Percentiles rank a stretch among this genome's conserved stretches.
Evolutionary conservation across 2,329 filamentous ascomycete species (phyloP).

Genomic region (Colletotrichum spaethianum): DNA sequence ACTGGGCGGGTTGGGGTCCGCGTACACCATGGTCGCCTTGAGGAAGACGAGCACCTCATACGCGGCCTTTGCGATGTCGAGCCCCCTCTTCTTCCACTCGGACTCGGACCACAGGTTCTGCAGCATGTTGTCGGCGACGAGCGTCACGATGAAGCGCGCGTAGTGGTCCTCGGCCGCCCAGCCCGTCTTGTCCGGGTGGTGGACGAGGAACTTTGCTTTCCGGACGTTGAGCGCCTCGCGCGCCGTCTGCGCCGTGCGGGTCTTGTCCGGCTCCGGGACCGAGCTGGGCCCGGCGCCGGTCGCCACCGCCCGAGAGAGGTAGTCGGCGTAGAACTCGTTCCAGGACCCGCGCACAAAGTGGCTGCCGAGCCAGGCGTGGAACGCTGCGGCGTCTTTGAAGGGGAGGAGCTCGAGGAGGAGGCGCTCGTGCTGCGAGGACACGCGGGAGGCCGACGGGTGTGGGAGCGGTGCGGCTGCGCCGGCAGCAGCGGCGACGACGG

Average conservation of each 20-base stretch:
- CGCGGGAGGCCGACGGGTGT: constrained; percentile 3
- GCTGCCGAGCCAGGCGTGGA: constrained; percentile 54
- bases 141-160: constrained; percentile 55
- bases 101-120: constrained; percentile 50
- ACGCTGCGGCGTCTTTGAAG: constrained; percentile 51
- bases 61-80: constrained; percentile 52
- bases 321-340: constrained; percentile 55
- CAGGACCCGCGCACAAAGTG: constrained; percentile 52
- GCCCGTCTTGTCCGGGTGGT: constrained; percentile 53
- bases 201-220: constrained; percentile 50
- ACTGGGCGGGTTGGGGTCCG: constrained; percentile 47
- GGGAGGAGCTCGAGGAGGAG: constrained; percentile 57
- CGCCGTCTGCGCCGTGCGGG: constrained; percentile 48
- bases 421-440: constrained; percentile 53
- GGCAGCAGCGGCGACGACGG: not conserved
- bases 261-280: constrained; percentile 52
- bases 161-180: constrained; percentile 56
- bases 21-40: constrained; percentile 44
- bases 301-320: constrained; percentile 43
- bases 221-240: constrained; percentile 49
- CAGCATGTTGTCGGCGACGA: constrained; percentile 53
- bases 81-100: constrained; percentile 50
- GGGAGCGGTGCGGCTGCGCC: not conserved
- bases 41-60: constrained; percentile 56
- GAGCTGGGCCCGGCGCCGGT: constrained; percentile 10